A percentile compares a stretch with the other conserved stretches of the same genome.
Conservation (phyloP, 2,329 filamentous ascomycete genomes). For the Paecilomyces formosus region DNA sequence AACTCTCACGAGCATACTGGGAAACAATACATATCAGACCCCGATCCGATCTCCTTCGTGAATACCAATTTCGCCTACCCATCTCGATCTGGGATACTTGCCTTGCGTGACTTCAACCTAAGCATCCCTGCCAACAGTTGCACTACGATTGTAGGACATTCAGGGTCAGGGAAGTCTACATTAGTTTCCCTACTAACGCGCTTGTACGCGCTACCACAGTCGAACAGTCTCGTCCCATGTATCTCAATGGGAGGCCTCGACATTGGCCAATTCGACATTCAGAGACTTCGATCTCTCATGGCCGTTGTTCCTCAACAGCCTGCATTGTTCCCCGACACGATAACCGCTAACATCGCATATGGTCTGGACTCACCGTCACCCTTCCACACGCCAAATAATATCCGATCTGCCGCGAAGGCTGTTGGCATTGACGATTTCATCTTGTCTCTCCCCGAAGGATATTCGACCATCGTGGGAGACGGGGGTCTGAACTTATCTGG, state of each 20-base stretch:
- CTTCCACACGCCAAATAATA: constrained; percentile 37
- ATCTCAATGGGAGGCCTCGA: constrained; percentile 50
- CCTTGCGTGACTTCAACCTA: constrained; percentile 61
- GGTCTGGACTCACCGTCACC: constrained; percentile 55
- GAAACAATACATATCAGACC: constrained; percentile 31
- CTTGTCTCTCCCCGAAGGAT: constrained; percentile 60
- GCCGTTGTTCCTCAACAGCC: constrained; percentile 57
- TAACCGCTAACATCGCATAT: constrained; percentile 60
- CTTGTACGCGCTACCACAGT: constrained; percentile 48
- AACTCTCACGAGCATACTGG: constrained; percentile 54
- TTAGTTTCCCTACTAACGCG: constrained; percentile 67
- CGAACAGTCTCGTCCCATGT: constrained; percentile 20
- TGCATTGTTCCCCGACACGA: constrained; percentile 47
- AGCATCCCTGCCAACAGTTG: constrained; percentile 56
- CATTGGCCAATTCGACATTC: constrained; percentile 52
- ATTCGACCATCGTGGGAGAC: constrained; percentile 67
- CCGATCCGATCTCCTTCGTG: constrained; percentile 51
- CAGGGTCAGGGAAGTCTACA: constrained; percentile 88
- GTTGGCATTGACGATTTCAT: constrained; percentile 69
- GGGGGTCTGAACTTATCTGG: constrained; percentile 68
- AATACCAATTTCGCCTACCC: constrained; percentile 68
- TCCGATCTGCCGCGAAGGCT: constrained; percentile 51
- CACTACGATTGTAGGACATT: constrained; percentile 73
- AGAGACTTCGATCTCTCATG: constrained; percentile 52
- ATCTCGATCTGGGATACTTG: constrained; percentile 40